A percentile compares a stretch with the other conserved stretches of the same genome.
These are phyloP conservation scores for Elaeis guineensis DNA, from an alignment of 176 grass and related monocot genomes.

Conservation along the genomic window DNA sequence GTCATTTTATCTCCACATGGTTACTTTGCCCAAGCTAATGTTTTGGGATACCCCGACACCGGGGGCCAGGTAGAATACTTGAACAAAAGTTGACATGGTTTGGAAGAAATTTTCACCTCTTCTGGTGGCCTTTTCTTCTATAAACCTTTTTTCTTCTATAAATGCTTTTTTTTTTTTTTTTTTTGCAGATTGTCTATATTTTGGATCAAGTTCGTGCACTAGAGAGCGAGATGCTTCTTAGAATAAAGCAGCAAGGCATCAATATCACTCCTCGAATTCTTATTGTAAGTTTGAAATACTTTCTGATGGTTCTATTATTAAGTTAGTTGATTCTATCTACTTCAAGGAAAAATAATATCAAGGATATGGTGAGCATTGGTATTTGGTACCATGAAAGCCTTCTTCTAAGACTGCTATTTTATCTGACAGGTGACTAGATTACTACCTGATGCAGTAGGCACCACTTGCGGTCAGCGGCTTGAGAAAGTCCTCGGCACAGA, in stretches of 20 bases:
- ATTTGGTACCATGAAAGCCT: too few species aligned
- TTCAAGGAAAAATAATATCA: too few species aligned
- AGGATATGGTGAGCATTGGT: too few species aligned
- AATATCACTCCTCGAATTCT: constrained; percentile 91
- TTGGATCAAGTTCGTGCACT: constrained; percentile 95
- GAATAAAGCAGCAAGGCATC: constrained; percentile 99
- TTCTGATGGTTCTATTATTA: too few species aligned
- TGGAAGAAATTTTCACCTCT: background rate
- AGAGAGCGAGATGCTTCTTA: constrained; percentile 95
- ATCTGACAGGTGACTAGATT: constrained; percentile 69
- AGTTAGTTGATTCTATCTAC: too few species aligned
- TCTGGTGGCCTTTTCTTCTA: background rate
- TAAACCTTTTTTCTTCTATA: background rate
- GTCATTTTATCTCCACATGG: constrained; percentile 95
- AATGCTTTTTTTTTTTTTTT: too few species aligned
- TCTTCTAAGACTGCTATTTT: too few species aligned
- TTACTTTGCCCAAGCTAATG: constrained; percentile 96
- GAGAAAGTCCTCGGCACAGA: constrained; percentile 43
- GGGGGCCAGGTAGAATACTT: constrained; percentile 69
- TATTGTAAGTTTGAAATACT: constrained; percentile 45
- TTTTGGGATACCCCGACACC: constrained; percentile 94
- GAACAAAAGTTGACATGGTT: background rate
- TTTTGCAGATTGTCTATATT: constrained; percentile 79
- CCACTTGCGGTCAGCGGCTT: constrained; percentile 76
- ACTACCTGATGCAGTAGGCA: constrained; percentile 94